Percentiles rank a stretch among this genome's conserved stretches.
Evolutionary conservation across 2,329 filamentous ascomycete species (phyloP).

Genomic region (Decorospora gaudefroyi): DNA sequence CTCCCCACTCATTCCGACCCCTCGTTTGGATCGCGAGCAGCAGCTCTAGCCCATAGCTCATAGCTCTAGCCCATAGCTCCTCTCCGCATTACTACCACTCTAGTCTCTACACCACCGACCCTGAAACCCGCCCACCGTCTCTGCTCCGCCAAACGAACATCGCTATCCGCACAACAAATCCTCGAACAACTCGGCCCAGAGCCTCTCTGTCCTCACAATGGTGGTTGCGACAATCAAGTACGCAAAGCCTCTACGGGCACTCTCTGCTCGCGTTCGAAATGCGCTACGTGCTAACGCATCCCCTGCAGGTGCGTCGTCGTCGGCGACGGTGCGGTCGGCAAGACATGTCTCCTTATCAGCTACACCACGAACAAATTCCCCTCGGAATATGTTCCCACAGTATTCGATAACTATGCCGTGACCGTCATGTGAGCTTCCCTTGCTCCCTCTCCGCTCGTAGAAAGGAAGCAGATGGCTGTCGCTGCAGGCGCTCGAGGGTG

Average conservation of each 20-base stretch:
- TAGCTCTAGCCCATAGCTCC: constrained; percentile 18
- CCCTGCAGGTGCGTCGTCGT: constrained; percentile 88
- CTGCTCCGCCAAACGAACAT: constrained; percentile 21
- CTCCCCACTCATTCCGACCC: constrained; percentile 40
- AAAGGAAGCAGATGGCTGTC: background rate
- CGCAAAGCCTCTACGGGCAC: constrained; percentile 22
- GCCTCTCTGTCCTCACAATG: constrained; percentile 33
- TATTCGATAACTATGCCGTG: constrained; percentile 99
- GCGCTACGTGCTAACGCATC: constrained; percentile 15
- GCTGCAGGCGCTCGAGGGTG: constrained; percentile 1
- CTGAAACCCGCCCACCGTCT: constrained; percentile 18
- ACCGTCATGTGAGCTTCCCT: constrained; percentile 85
- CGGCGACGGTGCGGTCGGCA: constrained; percentile 98
- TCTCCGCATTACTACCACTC: constrained; percentile 26
- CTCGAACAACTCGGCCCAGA: background rate
- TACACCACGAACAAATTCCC: constrained; percentile 99
- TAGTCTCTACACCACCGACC: constrained; percentile 20
- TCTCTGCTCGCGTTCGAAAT: background rate
- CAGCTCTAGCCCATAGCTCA: constrained; percentile 18
- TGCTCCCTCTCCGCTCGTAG: constrained; percentile 5
- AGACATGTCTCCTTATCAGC: constrained; percentile 98
- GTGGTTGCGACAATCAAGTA: constrained; percentile 52
- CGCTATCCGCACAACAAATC: constrained; percentile 6
- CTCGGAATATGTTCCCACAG: constrained; percentile 98
- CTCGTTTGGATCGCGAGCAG: constrained; percentile 44